Conservation (phyloP, 202 grass and related monocot genomes). For the Tripidium arundinaceum region DNA sequence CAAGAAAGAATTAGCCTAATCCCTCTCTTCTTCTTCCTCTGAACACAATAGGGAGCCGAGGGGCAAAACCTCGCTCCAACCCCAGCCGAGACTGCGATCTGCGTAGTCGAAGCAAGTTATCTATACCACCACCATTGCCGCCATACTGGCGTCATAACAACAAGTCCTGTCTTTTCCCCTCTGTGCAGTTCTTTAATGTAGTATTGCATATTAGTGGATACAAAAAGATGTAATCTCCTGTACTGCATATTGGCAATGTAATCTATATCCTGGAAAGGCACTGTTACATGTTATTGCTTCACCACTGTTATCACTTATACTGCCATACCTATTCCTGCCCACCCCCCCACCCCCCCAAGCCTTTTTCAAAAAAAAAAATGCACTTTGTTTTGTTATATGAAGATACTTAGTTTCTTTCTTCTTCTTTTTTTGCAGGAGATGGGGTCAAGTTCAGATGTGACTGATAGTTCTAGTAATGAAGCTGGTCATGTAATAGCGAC, state of each 20-base stretch:
- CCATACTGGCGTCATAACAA: too few relatives aligned
- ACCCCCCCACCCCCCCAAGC: too few relatives aligned
- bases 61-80: too few relatives aligned
- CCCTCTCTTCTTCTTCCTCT: too few relatives aligned
- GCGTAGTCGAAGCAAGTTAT: too few relatives aligned
- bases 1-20: too few relatives aligned
- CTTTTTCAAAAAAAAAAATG: background rate
- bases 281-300: constrained; percentile 1
- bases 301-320: background rate
- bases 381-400: constrained; percentile 20
- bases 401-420: constrained; percentile 6
- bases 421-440: constrained; percentile 50
- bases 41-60: too few relatives aligned
- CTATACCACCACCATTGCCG: too few relatives aligned
- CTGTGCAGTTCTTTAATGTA: background rate
- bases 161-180: background rate
- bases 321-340: background rate
- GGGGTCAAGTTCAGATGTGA: constrained; percentile 49
- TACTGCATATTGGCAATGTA: background rate
- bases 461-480: constrained; percentile 53
- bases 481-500: constrained; percentile 66
- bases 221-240: background rate
- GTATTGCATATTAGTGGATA: background rate
- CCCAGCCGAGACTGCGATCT: too few relatives aligned
- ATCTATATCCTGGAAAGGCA: background rate